Evolutionary conservation across 352 stramenopile genomes (phyloP).

Genomic region (Globisporangium parvum): DNA sequence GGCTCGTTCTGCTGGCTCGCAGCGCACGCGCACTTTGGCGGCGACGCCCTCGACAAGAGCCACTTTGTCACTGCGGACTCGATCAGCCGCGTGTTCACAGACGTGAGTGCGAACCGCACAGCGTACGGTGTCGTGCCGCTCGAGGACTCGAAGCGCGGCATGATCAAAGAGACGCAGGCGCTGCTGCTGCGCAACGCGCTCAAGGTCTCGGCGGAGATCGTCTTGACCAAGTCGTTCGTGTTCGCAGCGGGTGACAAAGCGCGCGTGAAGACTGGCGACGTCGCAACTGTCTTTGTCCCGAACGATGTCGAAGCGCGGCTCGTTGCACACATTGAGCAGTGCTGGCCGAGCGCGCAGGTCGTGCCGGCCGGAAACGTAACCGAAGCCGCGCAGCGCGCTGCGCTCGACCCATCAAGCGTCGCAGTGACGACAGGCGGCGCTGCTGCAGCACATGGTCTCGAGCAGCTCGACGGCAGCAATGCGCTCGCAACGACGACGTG

Average conservation of each 20-base stretch:
- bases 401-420: conserved; percentile 30
- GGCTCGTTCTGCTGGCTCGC: conserved; percentile 78
- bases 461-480: conserved; percentile 48
- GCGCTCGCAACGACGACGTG: conserved; percentile 38
- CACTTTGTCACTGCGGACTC: conserved; percentile 54
- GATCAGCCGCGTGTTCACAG: conserved; percentile 73
- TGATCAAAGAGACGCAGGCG: conserved; percentile 85
- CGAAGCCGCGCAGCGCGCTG: conserved; percentile 40
- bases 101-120: conserved; percentile 73
- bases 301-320: conserved; percentile 47
- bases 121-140: conserved; percentile 85
- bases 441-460: conserved; percentile 28
- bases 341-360: conserved; percentile 66
- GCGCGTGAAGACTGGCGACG: conserved; percentile 33
- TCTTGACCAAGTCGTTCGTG: conserved; percentile 63
- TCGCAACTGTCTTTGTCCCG: conserved; percentile 54
- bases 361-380: conserved; percentile 59
- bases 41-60: conserved; percentile 29
- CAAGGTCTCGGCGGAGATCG: conserved; percentile 72
- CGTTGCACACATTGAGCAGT: conserved; percentile 56
- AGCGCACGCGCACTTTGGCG: conserved; percentile 59
- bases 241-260: conserved; percentile 54
- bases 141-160: conserved; percentile 77
- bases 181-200: conserved; percentile 64
- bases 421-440: conserved; percentile 53